phyloP scores from a whole-genome alignment of 306 rosid species.

The Rosa persica region DNA sequence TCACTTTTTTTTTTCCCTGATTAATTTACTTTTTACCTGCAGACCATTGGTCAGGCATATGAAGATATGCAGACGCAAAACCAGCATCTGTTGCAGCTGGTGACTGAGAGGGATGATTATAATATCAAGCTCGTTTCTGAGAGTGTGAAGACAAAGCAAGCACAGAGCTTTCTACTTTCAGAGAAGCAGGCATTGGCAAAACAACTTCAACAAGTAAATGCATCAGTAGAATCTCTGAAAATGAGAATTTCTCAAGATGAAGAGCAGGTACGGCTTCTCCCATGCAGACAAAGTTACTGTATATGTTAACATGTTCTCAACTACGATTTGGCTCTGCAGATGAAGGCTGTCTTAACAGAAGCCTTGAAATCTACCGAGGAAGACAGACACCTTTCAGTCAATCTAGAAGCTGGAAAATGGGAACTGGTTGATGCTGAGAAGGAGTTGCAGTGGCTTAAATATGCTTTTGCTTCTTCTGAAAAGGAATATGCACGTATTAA shows the following conservation, averaged over 20 bases:
- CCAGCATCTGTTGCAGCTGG: constrained; percentile 84
- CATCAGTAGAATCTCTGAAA: constrained; percentile 56
- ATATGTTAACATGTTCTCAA: constrained; percentile 10
- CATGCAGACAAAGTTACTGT: neutral
- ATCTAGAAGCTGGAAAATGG: constrained; percentile 70
- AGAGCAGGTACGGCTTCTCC: constrained; percentile 55
- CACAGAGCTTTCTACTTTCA: constrained; percentile 51
- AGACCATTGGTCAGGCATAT: constrained; percentile 98
- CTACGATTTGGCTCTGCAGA: constrained; percentile 50
- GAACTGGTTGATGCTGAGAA: constrained; percentile 90
- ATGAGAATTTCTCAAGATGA: constrained; percentile 56
- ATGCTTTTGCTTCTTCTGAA: constrained; percentile 66
- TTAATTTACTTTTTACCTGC: constrained; percentile 31
- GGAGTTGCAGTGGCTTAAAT: constrained; percentile 82
- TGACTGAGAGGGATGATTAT: constrained; percentile 93
- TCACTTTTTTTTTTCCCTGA: neutral
- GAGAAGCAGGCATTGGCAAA: constrained; percentile 80
- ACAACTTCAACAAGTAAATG: constrained; percentile 69
- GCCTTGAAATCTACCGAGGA: constrained; percentile 64
- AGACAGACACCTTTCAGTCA: constrained; percentile 59
- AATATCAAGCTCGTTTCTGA: constrained; percentile 96
- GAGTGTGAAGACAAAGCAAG: constrained; percentile 87
- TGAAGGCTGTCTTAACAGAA: constrained; percentile 54
- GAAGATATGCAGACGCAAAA: constrained; percentile 99
- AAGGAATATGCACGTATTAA: constrained; percentile 72